Percentiles rank a stretch among this genome's conserved stretches.
These are phyloP conservation scores for Vitis riparia DNA, from an alignment of 164 flowering plant genomes.

Conservation along the genomic window DNA sequence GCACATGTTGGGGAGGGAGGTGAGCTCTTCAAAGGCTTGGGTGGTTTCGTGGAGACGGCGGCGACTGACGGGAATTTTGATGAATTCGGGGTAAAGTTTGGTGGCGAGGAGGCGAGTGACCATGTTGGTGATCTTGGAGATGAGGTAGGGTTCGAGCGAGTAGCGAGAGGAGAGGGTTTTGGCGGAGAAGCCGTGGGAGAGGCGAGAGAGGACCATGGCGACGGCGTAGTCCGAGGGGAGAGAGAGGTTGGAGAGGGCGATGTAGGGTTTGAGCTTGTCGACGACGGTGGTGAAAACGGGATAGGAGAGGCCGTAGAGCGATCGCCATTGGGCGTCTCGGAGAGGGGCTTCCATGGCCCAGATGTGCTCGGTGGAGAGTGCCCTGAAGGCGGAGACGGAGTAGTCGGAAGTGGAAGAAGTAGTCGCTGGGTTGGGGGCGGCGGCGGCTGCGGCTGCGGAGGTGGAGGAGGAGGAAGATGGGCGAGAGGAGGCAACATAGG, in stretches of 20 bases:
- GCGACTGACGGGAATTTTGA: slow-evolving; percentile 70
- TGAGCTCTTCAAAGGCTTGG: slow-evolving; percentile 67
- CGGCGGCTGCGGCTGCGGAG: slow-evolving; percentile 21
- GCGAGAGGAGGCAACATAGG: slow-evolving; percentile 39
- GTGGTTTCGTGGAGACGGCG: slow-evolving; percentile 65
- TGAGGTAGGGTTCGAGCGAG: slow-evolving; percentile 73
- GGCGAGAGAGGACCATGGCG: slow-evolving; percentile 92
- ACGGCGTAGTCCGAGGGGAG: slow-evolving; percentile 90
- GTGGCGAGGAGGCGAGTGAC: slow-evolving; percentile 85
- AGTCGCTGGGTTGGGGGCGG: slow-evolving; percentile 14
- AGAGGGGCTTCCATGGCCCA: slow-evolving; percentile 82
- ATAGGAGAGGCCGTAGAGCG: slow-evolving; percentile 85
- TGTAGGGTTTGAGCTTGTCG: slow-evolving; percentile 80
- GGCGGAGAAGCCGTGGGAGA: slow-evolving; percentile 63
- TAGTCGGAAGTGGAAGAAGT: slow-evolving; percentile 28
- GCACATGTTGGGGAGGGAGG: slow-evolving; percentile 75
- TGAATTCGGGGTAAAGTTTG: slow-evolving; percentile 74
- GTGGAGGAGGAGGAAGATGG: slow-evolving; percentile 9
- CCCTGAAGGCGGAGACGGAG: slow-evolving; percentile 77
- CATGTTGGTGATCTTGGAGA: slow-evolving; percentile 92
- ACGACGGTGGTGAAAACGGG: slow-evolving; percentile 88
- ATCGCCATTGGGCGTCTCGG: slow-evolving; percentile 88
- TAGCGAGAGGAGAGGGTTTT: slow-evolving; percentile 60
- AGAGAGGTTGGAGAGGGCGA: slow-evolving; percentile 68
- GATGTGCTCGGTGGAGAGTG: slow-evolving; percentile 76